phyloP scores from a whole-genome alignment of 352 stramenopile genomes.

The Pelagophyceae sp. region DNA sequence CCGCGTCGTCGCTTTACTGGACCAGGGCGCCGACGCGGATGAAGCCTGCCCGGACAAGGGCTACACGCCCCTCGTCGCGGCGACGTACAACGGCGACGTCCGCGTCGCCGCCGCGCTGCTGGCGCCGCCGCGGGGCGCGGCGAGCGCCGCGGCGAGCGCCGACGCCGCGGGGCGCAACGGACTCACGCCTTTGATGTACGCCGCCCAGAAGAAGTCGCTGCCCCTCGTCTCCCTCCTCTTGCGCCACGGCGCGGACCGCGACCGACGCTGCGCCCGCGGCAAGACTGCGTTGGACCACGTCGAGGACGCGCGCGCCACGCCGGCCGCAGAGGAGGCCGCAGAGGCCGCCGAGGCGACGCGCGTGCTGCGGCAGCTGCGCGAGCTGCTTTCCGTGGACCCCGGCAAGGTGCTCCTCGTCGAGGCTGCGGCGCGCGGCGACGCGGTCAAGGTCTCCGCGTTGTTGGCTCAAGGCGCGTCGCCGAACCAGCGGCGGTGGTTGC shows the following conservation, averaged over 20 bases:
- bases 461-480: background rate
- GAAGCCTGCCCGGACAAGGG: background rate
- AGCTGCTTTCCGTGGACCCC: background rate
- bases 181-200: constrained; percentile 13
- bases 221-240: background rate
- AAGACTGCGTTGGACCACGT: background rate
- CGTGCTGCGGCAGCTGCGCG: background rate
- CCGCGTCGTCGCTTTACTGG: background rate
- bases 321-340: background rate
- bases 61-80: background rate
- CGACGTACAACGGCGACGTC: constrained; percentile 12
- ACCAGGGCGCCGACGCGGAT: background rate
- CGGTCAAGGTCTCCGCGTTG: background rate
- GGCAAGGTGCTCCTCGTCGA: background rate
- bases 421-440: constrained; percentile 13
- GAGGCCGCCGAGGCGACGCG: background rate
- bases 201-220: background rate
- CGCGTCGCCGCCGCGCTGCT: background rate
- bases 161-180: background rate
- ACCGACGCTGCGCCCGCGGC: background rate
- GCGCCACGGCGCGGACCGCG: background rate
- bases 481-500: constrained; percentile 1
- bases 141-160: background rate
- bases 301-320: background rate
- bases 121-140: background rate